phyloP scores from a whole-genome alignment of 331 rosid species.

The Dryas integrifolia region DNA sequence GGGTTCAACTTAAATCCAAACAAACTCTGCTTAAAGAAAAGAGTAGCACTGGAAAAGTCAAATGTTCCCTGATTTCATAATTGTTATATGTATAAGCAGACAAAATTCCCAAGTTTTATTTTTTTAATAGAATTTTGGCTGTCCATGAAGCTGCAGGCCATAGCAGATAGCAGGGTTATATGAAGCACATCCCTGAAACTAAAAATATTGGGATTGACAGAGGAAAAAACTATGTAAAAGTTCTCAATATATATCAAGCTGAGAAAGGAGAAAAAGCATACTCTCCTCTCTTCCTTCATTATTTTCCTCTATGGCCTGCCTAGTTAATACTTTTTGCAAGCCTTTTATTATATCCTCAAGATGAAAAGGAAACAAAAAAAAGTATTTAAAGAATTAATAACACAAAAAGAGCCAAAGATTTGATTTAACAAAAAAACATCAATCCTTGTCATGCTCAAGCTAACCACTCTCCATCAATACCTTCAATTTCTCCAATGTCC shows the following conservation, averaged over 20 bases:
- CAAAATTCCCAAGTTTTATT: neutral
- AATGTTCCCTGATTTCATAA: neutral
- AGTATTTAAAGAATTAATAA: constrained; percentile 9
- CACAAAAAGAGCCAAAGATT: constrained; percentile 34
- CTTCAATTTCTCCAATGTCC: constrained; percentile 93
- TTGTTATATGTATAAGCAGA: neutral
- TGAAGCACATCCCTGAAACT: constrained; percentile 10
- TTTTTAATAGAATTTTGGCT: neutral
- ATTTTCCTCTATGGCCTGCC: constrained; percentile 25
- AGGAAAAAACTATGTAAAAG: neutral
- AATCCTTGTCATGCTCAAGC: constrained; percentile 65
- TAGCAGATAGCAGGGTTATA: neutral
- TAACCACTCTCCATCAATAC: constrained; percentile 84
- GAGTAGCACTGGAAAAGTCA: neutral
- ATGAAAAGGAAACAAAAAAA: constrained; percentile 21
- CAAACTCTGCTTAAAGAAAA: neutral
- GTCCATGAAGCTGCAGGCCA: neutral
- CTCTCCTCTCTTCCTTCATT: constrained; percentile 17
- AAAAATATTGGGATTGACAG: neutral
- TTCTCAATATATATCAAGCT: constrained; percentile 14
- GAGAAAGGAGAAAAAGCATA: constrained; percentile 9
- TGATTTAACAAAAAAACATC: constrained; percentile 38
- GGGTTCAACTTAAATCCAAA: neutral
- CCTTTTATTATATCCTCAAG: constrained; percentile 37
- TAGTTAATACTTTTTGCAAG: constrained; percentile 29